Evolutionary conservation across 225 moss, liverwort and hornwort species (phyloP).

Genomic region (Neckera pumila): DNA sequence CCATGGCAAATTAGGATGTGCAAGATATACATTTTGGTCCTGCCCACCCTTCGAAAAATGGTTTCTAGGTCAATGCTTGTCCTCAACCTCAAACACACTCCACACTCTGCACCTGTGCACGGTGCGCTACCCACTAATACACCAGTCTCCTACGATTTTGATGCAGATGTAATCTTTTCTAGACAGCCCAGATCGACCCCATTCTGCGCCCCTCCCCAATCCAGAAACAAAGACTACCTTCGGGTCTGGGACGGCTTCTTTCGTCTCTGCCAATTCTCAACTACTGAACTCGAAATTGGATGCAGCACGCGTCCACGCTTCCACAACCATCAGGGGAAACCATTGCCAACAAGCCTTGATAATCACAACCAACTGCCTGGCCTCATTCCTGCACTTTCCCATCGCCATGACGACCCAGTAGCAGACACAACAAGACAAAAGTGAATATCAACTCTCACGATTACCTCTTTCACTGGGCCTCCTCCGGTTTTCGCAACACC

Average conservation of each 20-base stretch:
- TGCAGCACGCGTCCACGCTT: neutral
- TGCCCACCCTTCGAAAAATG: conserved; percentile 32
- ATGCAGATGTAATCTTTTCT: neutral
- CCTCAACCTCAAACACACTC: neutral
- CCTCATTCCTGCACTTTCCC: neutral
- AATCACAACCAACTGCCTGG: conserved; percentile 1
- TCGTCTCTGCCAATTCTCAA: neutral
- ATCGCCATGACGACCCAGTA: neutral
- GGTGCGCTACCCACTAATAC: neutral
- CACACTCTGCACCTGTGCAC: conserved; percentile 1
- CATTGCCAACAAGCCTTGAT: neutral
- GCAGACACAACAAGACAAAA: neutral
- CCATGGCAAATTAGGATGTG: conserved; percentile 21
- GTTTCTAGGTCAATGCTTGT: conserved; percentile 25
- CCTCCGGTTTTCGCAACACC: conserved; percentile 61
- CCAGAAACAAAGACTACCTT: neutral
- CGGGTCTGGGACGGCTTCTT: neutral
- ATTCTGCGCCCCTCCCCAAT: neutral
- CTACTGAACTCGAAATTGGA: neutral
- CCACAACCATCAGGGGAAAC: neutral
- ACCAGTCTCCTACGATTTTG: conserved; percentile 4
- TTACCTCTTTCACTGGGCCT: conserved; percentile 19
- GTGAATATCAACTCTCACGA: neutral
- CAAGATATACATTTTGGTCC: conserved; percentile 30
- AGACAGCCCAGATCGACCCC: neutral